These are phyloP conservation scores for Coniochaeta sp. DNA, from an alignment of 2,329 filamentous ascomycete species.

Conservation along the genomic window DNA sequence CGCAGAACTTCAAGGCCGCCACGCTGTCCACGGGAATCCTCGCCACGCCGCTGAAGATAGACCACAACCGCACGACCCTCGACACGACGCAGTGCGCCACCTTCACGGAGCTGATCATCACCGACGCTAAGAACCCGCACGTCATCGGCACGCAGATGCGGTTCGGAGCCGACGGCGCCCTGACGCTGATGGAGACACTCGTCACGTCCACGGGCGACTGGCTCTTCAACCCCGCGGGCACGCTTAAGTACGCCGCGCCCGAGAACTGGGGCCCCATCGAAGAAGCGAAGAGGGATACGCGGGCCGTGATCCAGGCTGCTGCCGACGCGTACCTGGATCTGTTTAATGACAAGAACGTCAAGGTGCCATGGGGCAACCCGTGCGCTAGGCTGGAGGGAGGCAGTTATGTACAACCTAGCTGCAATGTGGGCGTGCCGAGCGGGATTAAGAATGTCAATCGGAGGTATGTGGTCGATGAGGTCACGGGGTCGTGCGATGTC, in stretches of 20 bases:
- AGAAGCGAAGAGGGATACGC: constrained; percentile 21
- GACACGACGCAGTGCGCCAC: constrained; percentile 30
- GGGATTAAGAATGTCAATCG: constrained; percentile 16
- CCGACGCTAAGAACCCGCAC: constrained; percentile 22
- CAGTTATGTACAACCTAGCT: constrained; percentile 22
- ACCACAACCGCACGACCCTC: constrained; percentile 27
- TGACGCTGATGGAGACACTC: constrained; percentile 21
- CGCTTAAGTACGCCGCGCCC: constrained; percentile 24
- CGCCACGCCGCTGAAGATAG: constrained; percentile 22
- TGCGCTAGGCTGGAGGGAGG: constrained; percentile 30
- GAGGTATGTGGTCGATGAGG: constrained; percentile 19
- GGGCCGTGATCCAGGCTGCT: constrained; percentile 26
- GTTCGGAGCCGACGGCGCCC: constrained; percentile 14
- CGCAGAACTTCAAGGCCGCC: constrained; percentile 25
- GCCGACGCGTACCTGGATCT: constrained; percentile 29
- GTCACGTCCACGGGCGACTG: constrained; percentile 28
- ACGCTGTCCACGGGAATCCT: constrained; percentile 22
- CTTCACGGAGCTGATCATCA: constrained; percentile 27
- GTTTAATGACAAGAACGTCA: constrained; percentile 27
- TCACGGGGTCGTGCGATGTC: constrained; percentile 13
- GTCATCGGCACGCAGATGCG: constrained; percentile 29
- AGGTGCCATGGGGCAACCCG: constrained; percentile 29
- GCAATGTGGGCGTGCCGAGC: constrained; percentile 27
- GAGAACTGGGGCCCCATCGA: constrained; percentile 27
- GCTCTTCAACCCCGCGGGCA: constrained; percentile 29